Base-by-base conservation (phyloP, 768 basidiomycete species). In the Sporobolomyces pararoseus region DNA sequence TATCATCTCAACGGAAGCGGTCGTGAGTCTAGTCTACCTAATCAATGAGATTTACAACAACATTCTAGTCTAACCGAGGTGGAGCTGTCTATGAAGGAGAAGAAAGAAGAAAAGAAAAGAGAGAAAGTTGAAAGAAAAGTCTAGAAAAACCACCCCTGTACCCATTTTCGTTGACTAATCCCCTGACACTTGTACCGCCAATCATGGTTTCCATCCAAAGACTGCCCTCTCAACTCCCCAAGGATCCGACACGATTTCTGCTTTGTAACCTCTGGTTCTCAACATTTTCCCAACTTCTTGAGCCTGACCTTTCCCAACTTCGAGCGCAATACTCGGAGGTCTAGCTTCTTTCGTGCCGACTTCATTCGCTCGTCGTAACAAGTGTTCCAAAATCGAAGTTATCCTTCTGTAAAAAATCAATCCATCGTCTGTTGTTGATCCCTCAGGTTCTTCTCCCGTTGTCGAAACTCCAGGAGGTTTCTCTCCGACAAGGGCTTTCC, bases 401-500 rank as follows among this genome's bases (percentile, higher is more conserved):
- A 96, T 91, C 46, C 84, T 81, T 66, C 84, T 85, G 80, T 96
- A 89, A 79, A 87, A 88, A 9, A 85, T 77, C 79, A 95, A 80
- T 73, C 90, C 84, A 37, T 79, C 75, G 31, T 75, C 78, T 7
- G 71, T 59, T n/a, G n/a, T n/a, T n/a, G n/a, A n/a, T 47, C 25
- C 61, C 9, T 31, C 16, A 4, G n/a, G n/a, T n/a, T 16, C 25
- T 3, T 44, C 58, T 42, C 25, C 27, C n/a, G 3, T 39, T 14
- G n/a, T n/a, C 34, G 12, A 10, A 34, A 81, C n/a, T n/a, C n/a
- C n/a, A n/a, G n/a, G 81, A 32, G 60, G 71, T 47, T 83, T 80
- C 27, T 90, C 91, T 27, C 90, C 92, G 50, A 92, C 83, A 29
- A 97, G 84, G 16, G 94, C 94, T 21, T 81, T 83, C 13, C 83